Conservation (phyloP, 169 alveolate species). For the Plasmodium gaboni region DNA sequence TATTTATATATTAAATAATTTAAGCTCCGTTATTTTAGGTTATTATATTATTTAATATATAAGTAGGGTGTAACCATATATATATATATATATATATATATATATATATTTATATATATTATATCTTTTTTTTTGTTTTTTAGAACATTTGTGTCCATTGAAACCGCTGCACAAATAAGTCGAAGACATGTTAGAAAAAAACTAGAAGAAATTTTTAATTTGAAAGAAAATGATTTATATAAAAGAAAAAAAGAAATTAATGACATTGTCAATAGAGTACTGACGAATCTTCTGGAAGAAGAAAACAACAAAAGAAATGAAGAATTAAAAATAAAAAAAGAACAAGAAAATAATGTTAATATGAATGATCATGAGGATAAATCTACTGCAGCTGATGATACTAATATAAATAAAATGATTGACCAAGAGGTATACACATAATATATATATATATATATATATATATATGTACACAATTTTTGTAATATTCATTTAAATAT, state of each 20-base stretch:
- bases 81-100: too few relatives aligned
- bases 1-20: background rate
- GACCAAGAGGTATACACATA: slow-evolving; percentile 10
- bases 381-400: background rate
- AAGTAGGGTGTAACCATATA: too few relatives aligned
- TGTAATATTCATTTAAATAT: slow-evolving; percentile 12
- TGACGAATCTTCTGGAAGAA: slow-evolving; percentile 65
- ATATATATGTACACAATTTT: background rate
- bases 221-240: slow-evolving; percentile 54
- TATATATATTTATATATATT: background rate
- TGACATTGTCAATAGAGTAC: slow-evolving; percentile 53
- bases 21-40: background rate
- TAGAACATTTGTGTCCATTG: slow-evolving; percentile 73
- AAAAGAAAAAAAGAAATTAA: slow-evolving; percentile 76
- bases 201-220: slow-evolving; percentile 71
- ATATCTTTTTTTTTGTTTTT: background rate
- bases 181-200: slow-evolving; percentile 64
- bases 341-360: slow-evolving; percentile 13
- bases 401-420: background rate
- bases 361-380: slow-evolving; percentile 22
- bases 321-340: slow-evolving; percentile 8
- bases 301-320: slow-evolving; percentile 36
- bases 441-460: slow-evolving; percentile 1
- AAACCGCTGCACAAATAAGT: slow-evolving; percentile 70
- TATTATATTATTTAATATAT: too few relatives aligned